Evolutionary conservation across 2,329 filamentous ascomycete genomes (phyloP), one percentile per base, ranked within the genome.

Genomic region (Aureobasidium mangrovei): DNA sequence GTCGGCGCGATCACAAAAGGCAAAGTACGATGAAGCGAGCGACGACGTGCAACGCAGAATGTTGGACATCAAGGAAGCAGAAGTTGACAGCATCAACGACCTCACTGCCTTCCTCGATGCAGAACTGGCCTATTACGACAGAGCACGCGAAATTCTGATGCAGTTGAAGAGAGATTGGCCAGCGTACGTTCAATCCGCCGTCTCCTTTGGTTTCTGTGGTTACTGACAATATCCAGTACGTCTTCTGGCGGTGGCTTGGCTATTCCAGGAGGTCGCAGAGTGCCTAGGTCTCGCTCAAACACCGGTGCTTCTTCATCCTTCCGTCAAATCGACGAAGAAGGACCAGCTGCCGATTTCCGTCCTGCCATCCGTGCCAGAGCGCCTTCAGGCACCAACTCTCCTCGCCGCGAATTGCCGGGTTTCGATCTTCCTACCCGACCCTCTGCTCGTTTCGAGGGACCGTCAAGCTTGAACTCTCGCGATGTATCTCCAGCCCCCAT

Each of bases 31-130:
- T 67, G 93, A 97, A 73, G 85, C 88, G 12, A 93, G 81, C 65
- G 91, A 97, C 65, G 91, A 97, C 64, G 91, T 97, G 53, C 80
- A 85, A 62, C 82, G 91, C 57, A 81, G 91, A 54, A 97, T 97
- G 93, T 83, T 94, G 70, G 91, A 97, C 65, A 94, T 97, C 72
- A 91, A 93, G 73, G 91, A 96, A 64, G 81, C 88, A 26, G 91
- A 97, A 70, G 78, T 77, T 41, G 91, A 97, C 59, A 89, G 84
- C 64, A 81, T 95, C 40, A 77, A 80, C 45, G 89, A 95, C 65
- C 74, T 97, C 55, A 83, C 83, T 3, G 75, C 81, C 18, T 94
- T 97, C 68, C 74, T 97, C 49, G 91, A 97, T 58, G 86, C 88
- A 39, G 87, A 97, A 72, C 77, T 97, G 56, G 85, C 86, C 59